Conservation (phyloP, 495 filamentous ascomycete genomes). For the Astrothelium subdiscretum region DNA sequence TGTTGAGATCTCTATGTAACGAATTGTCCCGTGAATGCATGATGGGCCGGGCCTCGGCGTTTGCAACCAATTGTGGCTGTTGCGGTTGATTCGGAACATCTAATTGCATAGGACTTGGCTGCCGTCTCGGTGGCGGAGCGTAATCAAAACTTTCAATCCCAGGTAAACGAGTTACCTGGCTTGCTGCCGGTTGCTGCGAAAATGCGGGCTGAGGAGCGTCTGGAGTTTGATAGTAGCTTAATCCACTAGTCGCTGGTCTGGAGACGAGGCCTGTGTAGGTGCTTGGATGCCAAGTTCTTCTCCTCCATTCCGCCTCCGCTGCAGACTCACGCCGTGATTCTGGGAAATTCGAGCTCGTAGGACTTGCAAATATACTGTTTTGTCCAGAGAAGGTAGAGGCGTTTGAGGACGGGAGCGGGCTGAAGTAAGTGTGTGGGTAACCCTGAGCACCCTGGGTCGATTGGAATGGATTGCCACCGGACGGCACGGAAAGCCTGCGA, state of each 20-base stretch:
- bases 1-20: not conserved
- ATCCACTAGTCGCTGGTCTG: constrained; percentile 49
- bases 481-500: constrained; percentile 72
- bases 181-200: constrained; percentile 39
- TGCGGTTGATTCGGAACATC: constrained; percentile 11
- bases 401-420: constrained; percentile 43
- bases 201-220: constrained; percentile 43
- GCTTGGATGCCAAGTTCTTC: constrained; percentile 84
- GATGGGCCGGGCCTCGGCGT: not conserved
- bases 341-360: constrained; percentile 54
- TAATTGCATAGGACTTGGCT: constrained; percentile 31
- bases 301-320: constrained; percentile 63
- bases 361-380: constrained; percentile 54
- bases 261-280: constrained; percentile 43
- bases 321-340: constrained; percentile 55
- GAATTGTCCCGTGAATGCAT: not conserved
- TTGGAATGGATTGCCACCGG: constrained; percentile 62
- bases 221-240: constrained; percentile 48
- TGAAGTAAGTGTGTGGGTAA: constrained; percentile 48
- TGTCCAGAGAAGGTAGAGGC: constrained; percentile 42
- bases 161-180: constrained; percentile 53
- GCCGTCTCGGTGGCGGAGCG: constrained; percentile 45
- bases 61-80: not conserved
- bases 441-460: constrained; percentile 42
- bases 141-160: constrained; percentile 88